Evolutionary conservation across 2,329 filamentous ascomycete species (phyloP).

Genomic region (Aspergillus ibericus): DNA sequence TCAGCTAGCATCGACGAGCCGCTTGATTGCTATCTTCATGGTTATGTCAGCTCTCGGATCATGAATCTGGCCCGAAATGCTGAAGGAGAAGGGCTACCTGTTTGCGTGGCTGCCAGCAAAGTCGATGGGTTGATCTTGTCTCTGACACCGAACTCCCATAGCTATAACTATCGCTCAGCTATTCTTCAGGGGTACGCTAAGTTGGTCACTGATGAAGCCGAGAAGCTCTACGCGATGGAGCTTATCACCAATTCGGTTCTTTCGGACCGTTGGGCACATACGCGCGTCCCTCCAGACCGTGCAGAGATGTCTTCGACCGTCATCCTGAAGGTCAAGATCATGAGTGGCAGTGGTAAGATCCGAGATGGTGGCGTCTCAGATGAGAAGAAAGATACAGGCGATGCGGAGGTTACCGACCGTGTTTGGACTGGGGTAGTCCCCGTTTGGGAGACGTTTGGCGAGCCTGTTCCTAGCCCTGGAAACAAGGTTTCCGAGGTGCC

Average conservation of each 20-base stretch:
- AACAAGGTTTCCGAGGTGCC: conserved; percentile 63
- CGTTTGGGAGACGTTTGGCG: conserved; percentile 63
- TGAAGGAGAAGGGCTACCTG: conserved; percentile 59
- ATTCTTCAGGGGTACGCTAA: conserved; percentile 73
- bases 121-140: conserved; percentile 78
- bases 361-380: conserved; percentile 65
- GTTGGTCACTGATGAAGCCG: conserved; percentile 64
- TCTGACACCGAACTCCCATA: conserved; percentile 76
- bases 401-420: conserved; percentile 47
- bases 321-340: conserved; percentile 68
- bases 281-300: conserved; percentile 67
- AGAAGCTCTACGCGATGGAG: conserved; percentile 77
- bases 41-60: conserved; percentile 76
- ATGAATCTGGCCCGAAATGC: conserved; percentile 62
- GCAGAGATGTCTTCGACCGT: conserved; percentile 75
- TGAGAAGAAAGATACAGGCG: conserved; percentile 56
- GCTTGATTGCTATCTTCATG: conserved; percentile 77
- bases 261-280: conserved; percentile 66
- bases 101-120: conserved; percentile 71
- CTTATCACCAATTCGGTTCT: conserved; percentile 75
- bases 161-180: conserved; percentile 83
- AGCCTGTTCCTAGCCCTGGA: conserved; percentile 60
- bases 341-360: conserved; percentile 73
- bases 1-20: conserved; percentile 63
- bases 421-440: conserved; percentile 66